phyloP scores from a whole-genome alignment of 371 early-diverging fungal species.

The Chytridiales sp. region DNA sequence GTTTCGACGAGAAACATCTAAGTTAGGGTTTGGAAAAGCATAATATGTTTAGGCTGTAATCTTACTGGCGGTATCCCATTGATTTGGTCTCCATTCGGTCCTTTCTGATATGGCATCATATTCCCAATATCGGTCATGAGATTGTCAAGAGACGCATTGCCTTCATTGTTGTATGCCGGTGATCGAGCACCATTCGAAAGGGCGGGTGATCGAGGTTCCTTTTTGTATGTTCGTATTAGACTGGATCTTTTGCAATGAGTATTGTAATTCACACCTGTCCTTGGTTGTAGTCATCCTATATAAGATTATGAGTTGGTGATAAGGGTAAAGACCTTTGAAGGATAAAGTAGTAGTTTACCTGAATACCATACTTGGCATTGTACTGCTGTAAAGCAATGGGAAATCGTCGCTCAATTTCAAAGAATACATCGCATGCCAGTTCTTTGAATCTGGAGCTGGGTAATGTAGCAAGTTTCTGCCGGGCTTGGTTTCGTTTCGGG shows the following conservation, averaged over 20 bases:
- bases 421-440: constrained; percentile 87
- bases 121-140: constrained; percentile 82
- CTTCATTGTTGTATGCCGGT: no score
- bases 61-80: background rate
- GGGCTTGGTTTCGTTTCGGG: constrained; percentile 94
- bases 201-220: no score
- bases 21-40: background rate
- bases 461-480: constrained; percentile 93
- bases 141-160: constrained; percentile 63
- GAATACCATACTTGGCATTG: no score
- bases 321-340: no score
- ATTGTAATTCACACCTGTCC: no score
- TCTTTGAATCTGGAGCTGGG: constrained; percentile 83
- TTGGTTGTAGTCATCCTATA: no score
- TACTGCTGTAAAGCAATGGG: constrained; percentile 29
- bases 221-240: no score
- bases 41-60: background rate
- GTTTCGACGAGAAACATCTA: background rate
- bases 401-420: constrained; percentile 62
- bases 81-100: background rate
- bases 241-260: no score
- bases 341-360: no score
- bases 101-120: constrained; percentile 49
- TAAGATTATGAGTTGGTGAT: no score
- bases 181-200: no score